Evolutionary conservation across 2,329 filamentous ascomycete genomes (phyloP), one percentile per base, ranked within the genome.

Genomic region (Tolypocladium guangdongense): DNA sequence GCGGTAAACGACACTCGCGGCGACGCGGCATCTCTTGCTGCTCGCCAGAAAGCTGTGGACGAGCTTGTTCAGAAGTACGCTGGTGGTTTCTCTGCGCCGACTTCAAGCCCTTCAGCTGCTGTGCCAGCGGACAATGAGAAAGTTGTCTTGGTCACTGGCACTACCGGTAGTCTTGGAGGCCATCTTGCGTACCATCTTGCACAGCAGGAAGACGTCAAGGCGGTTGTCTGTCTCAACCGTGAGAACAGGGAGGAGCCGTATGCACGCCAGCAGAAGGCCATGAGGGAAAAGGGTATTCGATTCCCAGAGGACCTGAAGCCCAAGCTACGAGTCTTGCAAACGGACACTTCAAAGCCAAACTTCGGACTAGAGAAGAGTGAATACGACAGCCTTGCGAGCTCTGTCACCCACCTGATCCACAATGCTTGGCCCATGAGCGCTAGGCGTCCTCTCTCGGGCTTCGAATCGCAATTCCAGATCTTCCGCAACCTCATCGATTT

Each of bases 401-500:
- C 52, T 1, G 74, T 73, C 10, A 80, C 77, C 0, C 72, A 78
- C 54, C 71, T 82, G 37, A 53, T 77, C 24, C 76, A 79, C 60
- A 77, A 74, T 51, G 76, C 75, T 0, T 80, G 75, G 76, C 72
- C 71, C 0, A 78, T 79, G 75, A 74, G 66, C 52, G 46, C 52
- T 3, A 54, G 45, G 49, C 47, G 52, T 11, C 49, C 54, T 4
- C 62, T 60, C 11, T 74, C 65, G 46, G 65, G 73, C 5, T 77
- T 74, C 53, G 70, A 73, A 52, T 38, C 67, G 0, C 74, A 78
- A 57, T 69, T 79, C 51, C 60, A 69, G 12, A 64, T 68, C 20
- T 69, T 81, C 66, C 65, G 68, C 3, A 74, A 75, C 56, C 63
- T 81, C 14, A 55, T 80, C 14, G 63, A 75, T 39, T 63, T 81